phyloP scores from a whole-genome alignment of 2,329 filamentous ascomycete genomes.

The Penicillium sp. region DNA sequence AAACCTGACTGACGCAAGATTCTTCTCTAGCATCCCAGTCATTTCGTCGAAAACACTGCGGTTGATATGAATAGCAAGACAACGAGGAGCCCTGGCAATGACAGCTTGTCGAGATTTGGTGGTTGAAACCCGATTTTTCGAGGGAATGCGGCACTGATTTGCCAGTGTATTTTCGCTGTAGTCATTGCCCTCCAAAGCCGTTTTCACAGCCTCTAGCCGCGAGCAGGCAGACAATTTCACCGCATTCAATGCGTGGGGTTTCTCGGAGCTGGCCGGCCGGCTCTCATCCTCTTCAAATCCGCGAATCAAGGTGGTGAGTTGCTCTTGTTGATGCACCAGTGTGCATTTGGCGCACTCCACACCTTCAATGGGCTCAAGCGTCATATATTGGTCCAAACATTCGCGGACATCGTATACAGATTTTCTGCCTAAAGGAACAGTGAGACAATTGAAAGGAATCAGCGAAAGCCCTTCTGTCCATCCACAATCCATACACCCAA shows the following conservation, averaged over 20 bases:
- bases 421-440: conserved; percentile 71
- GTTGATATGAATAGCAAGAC: conserved; percentile 83
- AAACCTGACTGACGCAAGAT: conserved; percentile 75
- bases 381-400: conserved; percentile 79
- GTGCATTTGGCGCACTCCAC: conserved; percentile 94
- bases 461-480: conserved; percentile 85
- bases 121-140: conserved; percentile 67
- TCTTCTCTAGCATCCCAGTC: conserved; percentile 79
- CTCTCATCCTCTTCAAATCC: conserved; percentile 41
- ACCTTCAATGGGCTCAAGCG: conserved; percentile 79
- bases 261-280: conserved; percentile 20
- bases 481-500: conserved; percentile 81
- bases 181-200: conserved; percentile 74
- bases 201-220: conserved; percentile 65
- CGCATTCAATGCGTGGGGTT: conserved; percentile 34
- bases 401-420: conserved; percentile 71
- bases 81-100: conserved; percentile 76
- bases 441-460: conserved; percentile 91
- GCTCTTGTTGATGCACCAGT: conserved; percentile 58
- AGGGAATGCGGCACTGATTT: conserved; percentile 64
- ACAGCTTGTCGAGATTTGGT: conserved; percentile 90
- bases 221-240: conserved; percentile 45
- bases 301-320: conserved; percentile 51
- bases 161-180: conserved; percentile 69
- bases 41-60: conserved; percentile 84